These are phyloP conservation scores for Saccharum officinarum DNA, from an alignment of 176 grass and related monocot genomes.

Conservation along the genomic window DNA sequence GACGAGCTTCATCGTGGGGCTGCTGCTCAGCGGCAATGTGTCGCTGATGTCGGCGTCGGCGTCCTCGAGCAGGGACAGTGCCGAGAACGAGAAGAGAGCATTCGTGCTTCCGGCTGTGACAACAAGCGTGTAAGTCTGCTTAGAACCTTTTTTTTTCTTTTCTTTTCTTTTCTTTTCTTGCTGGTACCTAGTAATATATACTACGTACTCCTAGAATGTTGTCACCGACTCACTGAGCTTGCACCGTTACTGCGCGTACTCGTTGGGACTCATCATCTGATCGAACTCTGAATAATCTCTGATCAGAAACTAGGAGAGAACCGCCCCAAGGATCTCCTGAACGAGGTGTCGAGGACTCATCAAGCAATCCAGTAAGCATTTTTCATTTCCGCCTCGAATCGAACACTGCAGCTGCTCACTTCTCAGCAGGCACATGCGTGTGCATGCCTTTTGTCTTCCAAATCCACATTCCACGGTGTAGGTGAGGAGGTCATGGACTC, in stretches of 20 bases:
- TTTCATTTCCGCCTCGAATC: too few species aligned
- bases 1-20: neutral
- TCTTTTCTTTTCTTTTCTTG: too few species aligned
- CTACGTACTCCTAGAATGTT: neutral
- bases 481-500: neutral
- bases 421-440: too few species aligned
- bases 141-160: too few species aligned
- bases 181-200: neutral
- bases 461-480: neutral
- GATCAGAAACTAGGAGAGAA: conserved; percentile 51
- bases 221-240: neutral
- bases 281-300: neutral
- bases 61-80: neutral
- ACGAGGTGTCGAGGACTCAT: conserved; percentile 75
- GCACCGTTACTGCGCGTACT: neutral
- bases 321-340: conserved; percentile 50
- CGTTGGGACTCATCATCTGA: neutral
- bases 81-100: conserved; percentile 11
- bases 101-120: conserved; percentile 39
- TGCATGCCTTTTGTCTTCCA: too few species aligned
- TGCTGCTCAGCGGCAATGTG: neutral
- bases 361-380: conserved; percentile 67
- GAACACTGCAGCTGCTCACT: too few species aligned
- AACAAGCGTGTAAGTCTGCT: conserved; percentile 49
- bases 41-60: neutral